Conservation (phyloP, 2,329 filamentous ascomycete species). For the Tolypocladium album region DNA sequence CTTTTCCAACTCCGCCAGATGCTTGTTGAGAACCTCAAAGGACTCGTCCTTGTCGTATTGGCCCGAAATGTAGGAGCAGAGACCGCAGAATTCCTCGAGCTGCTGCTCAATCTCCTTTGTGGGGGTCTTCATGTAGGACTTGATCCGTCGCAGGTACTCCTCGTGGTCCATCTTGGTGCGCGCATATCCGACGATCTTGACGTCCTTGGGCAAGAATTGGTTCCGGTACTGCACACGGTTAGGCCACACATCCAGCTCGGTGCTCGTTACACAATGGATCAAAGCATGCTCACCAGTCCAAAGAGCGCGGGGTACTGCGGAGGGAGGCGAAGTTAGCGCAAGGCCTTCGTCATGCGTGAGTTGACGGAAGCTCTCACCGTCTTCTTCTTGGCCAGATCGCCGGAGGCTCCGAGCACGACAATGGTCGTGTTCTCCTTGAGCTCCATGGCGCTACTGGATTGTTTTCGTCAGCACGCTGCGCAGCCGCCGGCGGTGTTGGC, state of each 20-base stretch:
- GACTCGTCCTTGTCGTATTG: slow-evolving; percentile 97
- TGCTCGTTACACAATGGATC: not conserved
- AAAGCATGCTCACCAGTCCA: slow-evolving; percentile 65
- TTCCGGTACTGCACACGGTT: slow-evolving; percentile 68
- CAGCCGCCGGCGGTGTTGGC: not conserved
- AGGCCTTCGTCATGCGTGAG: slow-evolving; percentile 4
- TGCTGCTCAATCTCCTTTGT: slow-evolving; percentile 97
- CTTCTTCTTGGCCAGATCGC: slow-evolving; percentile 99
- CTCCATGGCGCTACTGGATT: slow-evolving; percentile 61
- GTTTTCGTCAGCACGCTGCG: not conserved
- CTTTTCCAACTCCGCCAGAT: slow-evolving; percentile 77
- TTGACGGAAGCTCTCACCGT: slow-evolving; percentile 50
- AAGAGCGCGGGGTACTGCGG: slow-evolving; percentile 88
- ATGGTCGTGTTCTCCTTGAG: slow-evolving; percentile 98
- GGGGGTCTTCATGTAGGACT: slow-evolving; percentile 97
- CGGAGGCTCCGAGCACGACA: slow-evolving; percentile 91
- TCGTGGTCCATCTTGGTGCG: slow-evolving; percentile 98
- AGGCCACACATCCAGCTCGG: not conserved
- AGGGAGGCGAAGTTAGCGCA: slow-evolving; percentile 10
- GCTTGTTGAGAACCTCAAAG: slow-evolving; percentile 74
- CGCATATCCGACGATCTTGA: slow-evolving; percentile 96
- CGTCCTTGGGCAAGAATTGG: slow-evolving; percentile 95
- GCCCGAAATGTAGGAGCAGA: slow-evolving; percentile 91
- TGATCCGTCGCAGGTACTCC: slow-evolving; percentile 88
- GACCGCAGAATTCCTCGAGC: slow-evolving; percentile 74